Percentiles rank a stretch among this genome's conserved stretches.
phyloP scores from a whole-genome alignment of 441 rosid genomes.

The Erodium moschatum region DNA sequence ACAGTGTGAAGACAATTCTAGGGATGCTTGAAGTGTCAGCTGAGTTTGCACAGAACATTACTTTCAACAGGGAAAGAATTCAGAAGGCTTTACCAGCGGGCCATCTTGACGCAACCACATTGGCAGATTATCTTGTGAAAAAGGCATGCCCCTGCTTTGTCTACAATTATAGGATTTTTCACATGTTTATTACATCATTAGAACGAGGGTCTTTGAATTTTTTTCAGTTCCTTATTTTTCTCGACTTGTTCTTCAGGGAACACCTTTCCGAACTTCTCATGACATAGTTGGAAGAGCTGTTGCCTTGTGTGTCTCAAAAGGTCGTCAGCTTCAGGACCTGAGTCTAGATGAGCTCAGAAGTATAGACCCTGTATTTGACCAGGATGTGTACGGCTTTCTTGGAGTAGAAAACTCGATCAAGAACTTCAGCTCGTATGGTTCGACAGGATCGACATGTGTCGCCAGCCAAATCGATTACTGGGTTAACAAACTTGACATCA shows the following conservation, averaged over 20 bases:
- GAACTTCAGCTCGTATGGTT: conserved; percentile 80
- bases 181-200: too few species aligned
- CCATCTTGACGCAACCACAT: conserved; percentile 87
- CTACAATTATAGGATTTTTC: neutral
- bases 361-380: conserved; percentile 53
- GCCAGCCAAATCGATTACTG: conserved; percentile 56
- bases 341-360: conserved; percentile 58
- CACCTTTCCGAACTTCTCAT: conserved; percentile 87
- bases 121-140: conserved; percentile 87
- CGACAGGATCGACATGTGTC: conserved; percentile 69
- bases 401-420: conserved; percentile 78
- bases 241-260: conserved; percentile 37
- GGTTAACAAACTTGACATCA: conserved; percentile 49
- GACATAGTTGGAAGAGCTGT: conserved; percentile 79
- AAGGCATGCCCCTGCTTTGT: conserved; percentile 41
- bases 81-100: conserved; percentile 74
- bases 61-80: conserved; percentile 56
- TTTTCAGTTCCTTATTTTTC: neutral
- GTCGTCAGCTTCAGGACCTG: conserved; percentile 65
- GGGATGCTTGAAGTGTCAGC: conserved; percentile 94
- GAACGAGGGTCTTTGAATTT: too few species aligned
- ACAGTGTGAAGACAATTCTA: conserved; percentile 64
- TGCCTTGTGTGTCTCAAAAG: conserved; percentile 60
- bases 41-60: conserved; percentile 78
- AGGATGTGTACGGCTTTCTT: conserved; percentile 66